phyloP scores from a whole-genome alignment of 208 protist species.

The Leishmania lainsoni region DNA sequence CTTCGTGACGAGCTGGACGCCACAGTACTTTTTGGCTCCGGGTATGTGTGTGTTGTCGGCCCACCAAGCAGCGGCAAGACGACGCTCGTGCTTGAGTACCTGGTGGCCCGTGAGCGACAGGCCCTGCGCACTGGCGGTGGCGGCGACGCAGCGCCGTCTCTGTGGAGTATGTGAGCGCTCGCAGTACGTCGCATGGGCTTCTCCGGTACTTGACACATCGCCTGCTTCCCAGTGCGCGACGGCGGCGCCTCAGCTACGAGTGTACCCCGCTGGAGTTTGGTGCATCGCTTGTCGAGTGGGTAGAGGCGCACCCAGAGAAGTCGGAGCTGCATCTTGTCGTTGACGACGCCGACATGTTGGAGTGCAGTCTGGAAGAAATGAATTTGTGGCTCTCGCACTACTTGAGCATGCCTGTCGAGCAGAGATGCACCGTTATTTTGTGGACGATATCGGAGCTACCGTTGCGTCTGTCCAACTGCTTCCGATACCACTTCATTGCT shows the following conservation, averaged over 20 bases:
- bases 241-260: slow-evolving; percentile 39
- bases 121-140: slow-evolving; percentile 8
- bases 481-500: slow-evolving; percentile 76
- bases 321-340: slow-evolving; percentile 85
- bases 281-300: slow-evolving; percentile 52
- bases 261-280: slow-evolving; percentile 63
- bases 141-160: slow-evolving; percentile 25
- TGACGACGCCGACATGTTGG: slow-evolving; percentile 77
- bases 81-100: slow-evolving; percentile 54
- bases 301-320: slow-evolving; percentile 37
- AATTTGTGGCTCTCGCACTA: slow-evolving; percentile 66
- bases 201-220: slow-evolving; percentile 26
- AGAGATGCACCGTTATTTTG: slow-evolving; percentile 42
- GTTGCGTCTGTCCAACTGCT: slow-evolving; percentile 66
- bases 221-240: slow-evolving; percentile 29
- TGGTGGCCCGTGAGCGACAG: slow-evolving; percentile 54
- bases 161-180: slow-evolving; percentile 54
- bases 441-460: slow-evolving; percentile 82
- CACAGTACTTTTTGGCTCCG: slow-evolving; percentile 74
- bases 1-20: slow-evolving; percentile 75
- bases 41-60: slow-evolving; percentile 73
- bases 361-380: slow-evolving; percentile 41
- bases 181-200: slow-evolving; percentile 35
- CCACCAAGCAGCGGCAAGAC: slow-evolving; percentile 86
- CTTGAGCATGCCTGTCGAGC: slow-evolving; percentile 15